These are phyloP conservation scores for Kingdonia uniflora DNA, from an alignment of 164 flowering plant genomes.

Conservation along the genomic window DNA sequence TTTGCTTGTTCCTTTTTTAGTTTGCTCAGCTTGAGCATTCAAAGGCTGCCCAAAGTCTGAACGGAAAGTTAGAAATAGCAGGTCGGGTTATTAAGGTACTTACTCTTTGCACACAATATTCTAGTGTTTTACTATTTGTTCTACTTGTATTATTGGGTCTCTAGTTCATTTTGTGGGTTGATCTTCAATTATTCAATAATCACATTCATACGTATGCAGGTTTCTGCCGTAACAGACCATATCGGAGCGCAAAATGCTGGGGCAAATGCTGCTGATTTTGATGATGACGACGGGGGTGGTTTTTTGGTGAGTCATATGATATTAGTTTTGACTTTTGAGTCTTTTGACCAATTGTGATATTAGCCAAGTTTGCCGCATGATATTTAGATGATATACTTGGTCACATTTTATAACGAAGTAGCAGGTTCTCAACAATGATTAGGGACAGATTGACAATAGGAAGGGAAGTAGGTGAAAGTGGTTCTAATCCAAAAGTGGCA, in stretches of 20 bases:
- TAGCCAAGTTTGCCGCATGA: no score
- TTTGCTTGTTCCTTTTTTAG: constrained; percentile 21
- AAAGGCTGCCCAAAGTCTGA: constrained; percentile 83
- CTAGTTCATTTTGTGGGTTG: neutral
- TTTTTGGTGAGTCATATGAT: constrained; percentile 45
- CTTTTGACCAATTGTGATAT: no score
- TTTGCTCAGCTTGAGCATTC: constrained; percentile 86
- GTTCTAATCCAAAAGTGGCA: no score
- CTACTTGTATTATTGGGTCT: neutral
- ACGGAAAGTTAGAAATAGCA: constrained; percentile 89
- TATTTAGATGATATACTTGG: no score
- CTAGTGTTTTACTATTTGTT: neutral
- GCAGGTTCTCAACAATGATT: no score
- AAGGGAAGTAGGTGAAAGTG: no score
- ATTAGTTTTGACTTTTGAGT: no score
- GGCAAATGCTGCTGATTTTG: constrained; percentile 68
- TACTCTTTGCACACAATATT: neutral
- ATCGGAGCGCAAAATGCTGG: constrained; percentile 51
- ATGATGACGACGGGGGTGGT: constrained; percentile 98
- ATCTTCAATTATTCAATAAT: neutral
- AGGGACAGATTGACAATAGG: no score
- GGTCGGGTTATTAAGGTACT: constrained; percentile 73
- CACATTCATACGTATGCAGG: constrained; percentile 23
- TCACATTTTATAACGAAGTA: no score
- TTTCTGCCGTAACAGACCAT: constrained; percentile 92